Conservation (phyloP, 441 rosid genomes). For the Geranium incanum region DNA sequence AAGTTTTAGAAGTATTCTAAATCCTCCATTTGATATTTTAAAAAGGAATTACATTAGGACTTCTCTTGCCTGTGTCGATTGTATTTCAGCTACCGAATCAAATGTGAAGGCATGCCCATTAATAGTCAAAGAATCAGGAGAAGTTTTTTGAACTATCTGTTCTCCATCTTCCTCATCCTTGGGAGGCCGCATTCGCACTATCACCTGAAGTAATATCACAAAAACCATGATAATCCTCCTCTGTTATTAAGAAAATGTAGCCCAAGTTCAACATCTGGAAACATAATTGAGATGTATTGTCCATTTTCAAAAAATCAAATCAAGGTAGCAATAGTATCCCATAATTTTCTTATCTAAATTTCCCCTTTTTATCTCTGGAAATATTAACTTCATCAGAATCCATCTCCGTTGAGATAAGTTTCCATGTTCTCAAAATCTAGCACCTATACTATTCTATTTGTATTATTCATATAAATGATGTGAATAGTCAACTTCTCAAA, state of each 20-base stretch:
- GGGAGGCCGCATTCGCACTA: slow-evolving; percentile 82
- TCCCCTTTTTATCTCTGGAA: neutral
- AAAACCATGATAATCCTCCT: no score
- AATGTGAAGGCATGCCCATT: slow-evolving; percentile 81
- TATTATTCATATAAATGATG: no score
- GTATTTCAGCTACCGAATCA: slow-evolving; percentile 76
- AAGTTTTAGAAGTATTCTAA: slow-evolving; percentile 10
- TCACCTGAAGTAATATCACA: slow-evolving; percentile 39
- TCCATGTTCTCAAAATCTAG: no score
- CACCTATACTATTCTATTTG: no score
- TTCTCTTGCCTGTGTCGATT: slow-evolving; percentile 61
- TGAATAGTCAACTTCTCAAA: no score
- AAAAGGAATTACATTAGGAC: neutral
- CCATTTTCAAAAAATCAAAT: neutral
- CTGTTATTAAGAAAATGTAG: neutral
- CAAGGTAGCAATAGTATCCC: neutral
- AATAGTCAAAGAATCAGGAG: slow-evolving; percentile 56
- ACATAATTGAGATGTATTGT: neutral
- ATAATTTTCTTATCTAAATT: no score
- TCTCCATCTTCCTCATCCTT: slow-evolving; percentile 69
- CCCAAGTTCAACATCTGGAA: neutral
- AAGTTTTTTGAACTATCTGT: slow-evolving; percentile 52
- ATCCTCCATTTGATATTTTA: slow-evolving; percentile 1
- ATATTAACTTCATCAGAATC: no score
- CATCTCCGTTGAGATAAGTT: no score